phyloP scores from a whole-genome alignment of 805 yeast species.

The Wickerhamomyces alni region DNA sequence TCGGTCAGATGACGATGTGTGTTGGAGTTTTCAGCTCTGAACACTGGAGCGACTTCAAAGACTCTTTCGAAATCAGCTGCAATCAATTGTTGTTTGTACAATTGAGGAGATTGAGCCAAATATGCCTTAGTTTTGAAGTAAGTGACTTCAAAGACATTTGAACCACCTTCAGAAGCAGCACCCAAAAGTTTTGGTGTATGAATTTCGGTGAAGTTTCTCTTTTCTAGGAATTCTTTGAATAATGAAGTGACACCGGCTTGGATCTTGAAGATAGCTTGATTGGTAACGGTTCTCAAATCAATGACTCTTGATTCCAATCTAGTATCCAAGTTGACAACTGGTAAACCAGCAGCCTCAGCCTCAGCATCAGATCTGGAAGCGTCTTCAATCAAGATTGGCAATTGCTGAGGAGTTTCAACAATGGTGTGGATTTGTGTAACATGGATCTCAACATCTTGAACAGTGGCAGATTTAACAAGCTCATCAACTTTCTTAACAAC shows the following conservation, averaged over 20 bases:
- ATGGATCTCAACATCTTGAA: slow-evolving; percentile 83
- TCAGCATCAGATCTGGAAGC: slow-evolving; percentile 93
- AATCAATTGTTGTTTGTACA: slow-evolving; percentile 95
- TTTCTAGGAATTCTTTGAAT: slow-evolving; percentile 80
- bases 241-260: slow-evolving; percentile 84
- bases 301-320: slow-evolving; percentile 92
- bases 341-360: slow-evolving; percentile 86
- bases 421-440: slow-evolving; percentile 69
- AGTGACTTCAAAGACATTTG: slow-evolving; percentile 89
- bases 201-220: slow-evolving; percentile 74
- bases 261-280: slow-evolving; percentile 94
- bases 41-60: slow-evolving; percentile 94
- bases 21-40: slow-evolving; percentile 98
- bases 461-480: slow-evolving; percentile 82
- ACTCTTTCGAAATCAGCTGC: slow-evolving; percentile 97
- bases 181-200: slow-evolving; percentile 96
- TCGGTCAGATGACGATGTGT: slow-evolving; percentile 99
- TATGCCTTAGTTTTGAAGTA: slow-evolving; percentile 92
- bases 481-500: slow-evolving; percentile 77
- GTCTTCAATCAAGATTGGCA: slow-evolving; percentile 94
- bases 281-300: slow-evolving; percentile 93
- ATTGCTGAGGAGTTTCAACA: slow-evolving; percentile 83
- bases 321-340: slow-evolving; percentile 93
- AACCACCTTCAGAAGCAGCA: slow-evolving; percentile 96
- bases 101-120: slow-evolving; percentile 97